Evolutionary conservation across 2,329 filamentous ascomycete species (phyloP).

Genomic region (Arthrobotrys sinensis): DNA sequence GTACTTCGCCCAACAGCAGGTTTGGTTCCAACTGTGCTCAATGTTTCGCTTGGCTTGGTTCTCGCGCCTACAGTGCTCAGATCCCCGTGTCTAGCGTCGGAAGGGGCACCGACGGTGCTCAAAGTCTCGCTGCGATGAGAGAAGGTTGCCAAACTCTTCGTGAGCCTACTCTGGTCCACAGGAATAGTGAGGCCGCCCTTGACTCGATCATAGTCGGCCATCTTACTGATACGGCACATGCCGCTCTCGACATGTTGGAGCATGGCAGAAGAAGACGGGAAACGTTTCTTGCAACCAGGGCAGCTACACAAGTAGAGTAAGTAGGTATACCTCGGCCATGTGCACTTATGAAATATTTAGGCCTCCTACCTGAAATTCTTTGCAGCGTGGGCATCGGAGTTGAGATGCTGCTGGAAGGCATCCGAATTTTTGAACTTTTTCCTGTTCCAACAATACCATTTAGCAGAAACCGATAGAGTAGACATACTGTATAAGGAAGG

Average conservation of each 20-base stretch:
- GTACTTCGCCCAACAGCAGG: neutral
- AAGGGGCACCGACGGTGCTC: conserved; percentile 7
- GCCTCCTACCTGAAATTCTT: conserved; percentile 44
- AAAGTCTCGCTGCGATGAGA: conserved; percentile 16
- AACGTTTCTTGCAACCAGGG: conserved; percentile 46
- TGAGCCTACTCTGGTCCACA: conserved; percentile 5
- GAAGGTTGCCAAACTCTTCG: conserved; percentile 18
- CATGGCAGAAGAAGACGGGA: conserved; percentile 49
- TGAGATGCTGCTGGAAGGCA: conserved; percentile 49
- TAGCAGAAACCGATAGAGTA: neutral
- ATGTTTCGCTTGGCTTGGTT: neutral
- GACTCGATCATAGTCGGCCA: conserved; percentile 21
- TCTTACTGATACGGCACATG: conserved; percentile 39
- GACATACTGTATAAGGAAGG: too few species aligned
- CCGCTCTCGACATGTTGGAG: conserved; percentile 52
- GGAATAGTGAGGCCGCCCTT: conserved; percentile 31
- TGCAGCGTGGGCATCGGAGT: conserved; percentile 38
- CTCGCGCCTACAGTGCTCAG: neutral
- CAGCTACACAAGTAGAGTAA: conserved; percentile 21
- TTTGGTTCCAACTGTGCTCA: conserved; percentile 9
- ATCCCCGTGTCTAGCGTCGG: neutral
- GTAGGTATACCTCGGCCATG: neutral
- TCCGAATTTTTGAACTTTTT: conserved; percentile 15
- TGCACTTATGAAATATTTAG: neutral
- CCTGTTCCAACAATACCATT: conserved; percentile 6